Percentiles rank a stretch among this genome's conserved stretches.
Conservation (phyloP, 768 basidiomycete genomes). For the Leucocoprinus birnbaumii region DNA sequence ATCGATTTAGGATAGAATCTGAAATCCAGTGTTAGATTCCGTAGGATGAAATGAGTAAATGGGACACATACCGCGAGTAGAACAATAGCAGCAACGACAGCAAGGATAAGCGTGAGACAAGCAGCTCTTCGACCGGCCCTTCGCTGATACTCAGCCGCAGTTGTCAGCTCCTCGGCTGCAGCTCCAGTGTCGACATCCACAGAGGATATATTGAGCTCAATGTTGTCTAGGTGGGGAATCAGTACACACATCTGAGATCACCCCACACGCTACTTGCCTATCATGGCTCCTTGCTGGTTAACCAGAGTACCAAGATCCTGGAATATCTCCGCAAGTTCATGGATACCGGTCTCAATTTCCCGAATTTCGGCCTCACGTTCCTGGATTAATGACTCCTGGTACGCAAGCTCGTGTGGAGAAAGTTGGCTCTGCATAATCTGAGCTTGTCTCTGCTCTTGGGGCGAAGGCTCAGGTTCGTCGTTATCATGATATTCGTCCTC, state of each 20-base stretch:
- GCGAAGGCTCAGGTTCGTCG: constrained; percentile 38
- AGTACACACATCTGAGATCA: not conserved
- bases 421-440: constrained; percentile 69
- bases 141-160: constrained; percentile 91
- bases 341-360: constrained; percentile 96
- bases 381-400: constrained; percentile 92
- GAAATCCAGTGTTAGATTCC: not conserved
- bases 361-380: constrained; percentile 94
- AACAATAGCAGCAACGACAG: constrained; percentile 84
- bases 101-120: constrained; percentile 85
- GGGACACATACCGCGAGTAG: constrained; percentile 80
- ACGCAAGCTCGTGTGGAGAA: constrained; percentile 90
- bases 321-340: constrained; percentile 95
- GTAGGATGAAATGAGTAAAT: not conserved
- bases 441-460: constrained; percentile 59
- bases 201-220: constrained; percentile 89
- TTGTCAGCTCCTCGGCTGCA: constrained; percentile 83
- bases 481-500: constrained; percentile 59
- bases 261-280: constrained; percentile 59
- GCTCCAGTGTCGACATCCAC: constrained; percentile 79
- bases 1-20: constrained; percentile 9
- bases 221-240: constrained; percentile 64
- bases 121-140: constrained; percentile 89
- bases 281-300: constrained; percentile 90
- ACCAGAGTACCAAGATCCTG: constrained; percentile 93